phyloP scores from a whole-genome alignment of 345 rosid species.

The Kernera saxatilis region DNA sequence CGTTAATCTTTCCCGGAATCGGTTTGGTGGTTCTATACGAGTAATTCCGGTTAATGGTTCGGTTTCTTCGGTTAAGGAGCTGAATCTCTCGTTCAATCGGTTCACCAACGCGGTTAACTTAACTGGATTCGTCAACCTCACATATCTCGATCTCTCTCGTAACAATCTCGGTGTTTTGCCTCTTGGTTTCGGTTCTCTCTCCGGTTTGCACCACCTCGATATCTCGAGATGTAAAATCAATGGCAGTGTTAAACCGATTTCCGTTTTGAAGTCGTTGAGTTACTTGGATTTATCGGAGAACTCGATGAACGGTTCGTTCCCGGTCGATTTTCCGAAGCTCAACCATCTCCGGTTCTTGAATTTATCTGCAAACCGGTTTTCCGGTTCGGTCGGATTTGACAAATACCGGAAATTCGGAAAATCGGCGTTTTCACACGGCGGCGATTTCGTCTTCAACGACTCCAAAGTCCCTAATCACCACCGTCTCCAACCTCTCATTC shows the following conservation, averaged over 20 bases:
- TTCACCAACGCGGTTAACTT: constrained; percentile 54
- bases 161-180: constrained; percentile 52
- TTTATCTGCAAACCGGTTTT: constrained; percentile 64
- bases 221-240: constrained; percentile 66
- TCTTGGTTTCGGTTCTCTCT: constrained; percentile 44
- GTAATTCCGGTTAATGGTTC: constrained; percentile 28
- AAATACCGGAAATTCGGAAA: constrained; percentile 50
- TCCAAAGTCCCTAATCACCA: constrained; percentile 35
- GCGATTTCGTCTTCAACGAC: constrained; percentile 36
- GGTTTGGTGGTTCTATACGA: constrained; percentile 50
- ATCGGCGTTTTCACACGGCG: constrained; percentile 60
- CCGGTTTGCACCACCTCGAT: constrained; percentile 45
- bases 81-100: constrained; percentile 74
- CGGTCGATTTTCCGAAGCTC: constrained; percentile 68
- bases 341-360: constrained; percentile 49
- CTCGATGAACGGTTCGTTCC: constrained; percentile 62
- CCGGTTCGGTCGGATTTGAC: constrained; percentile 42
- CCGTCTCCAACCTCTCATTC: constrained; percentile 7
- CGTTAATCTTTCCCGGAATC: constrained; percentile 48
- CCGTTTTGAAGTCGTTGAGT: constrained; percentile 43
- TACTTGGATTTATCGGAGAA: constrained; percentile 73
- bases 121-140: constrained; percentile 49
- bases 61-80: constrained; percentile 37
- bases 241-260: constrained; percentile 43
- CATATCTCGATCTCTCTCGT: constrained; percentile 53